Evolutionary conservation across 768 basidiomycete species (phyloP), one percentile per base, ranked within the genome.

Genomic region (Boletus rufocinnamomeus): DNA sequence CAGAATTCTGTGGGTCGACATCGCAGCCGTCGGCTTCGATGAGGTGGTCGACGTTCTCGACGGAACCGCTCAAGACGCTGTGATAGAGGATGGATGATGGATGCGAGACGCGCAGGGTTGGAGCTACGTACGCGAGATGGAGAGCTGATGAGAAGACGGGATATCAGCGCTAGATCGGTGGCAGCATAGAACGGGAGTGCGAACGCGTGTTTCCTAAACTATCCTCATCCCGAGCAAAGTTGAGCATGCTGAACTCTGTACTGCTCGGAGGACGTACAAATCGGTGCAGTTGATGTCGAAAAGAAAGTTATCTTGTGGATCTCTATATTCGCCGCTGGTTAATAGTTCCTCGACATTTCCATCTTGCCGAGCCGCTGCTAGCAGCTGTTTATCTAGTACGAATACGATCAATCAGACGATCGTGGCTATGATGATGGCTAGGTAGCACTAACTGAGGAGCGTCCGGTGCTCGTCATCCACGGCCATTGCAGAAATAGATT

Each of bases 241-340:
- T 59, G 44, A 63, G 56, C 28, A 4, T 23, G 10, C 47, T 32
- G 47, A 32, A 19, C 25, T 23, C 5, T 32, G 30, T 21, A 23
- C 5, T n/a, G 34, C 40, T 41, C 40, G 9, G 19, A 34, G 23
- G n/a, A 61, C 71, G 34, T 65, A 74, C 72, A 61, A 11, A 35
- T 74, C 71, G 16, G 32, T 64, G 43, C 71, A 74, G 52, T 74
- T 74, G 52, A 72, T 63, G 52, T 74, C 71, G 35, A 71, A 74
- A 21, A 70, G 40, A 48, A 70, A 71, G 25, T 1, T 32, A 6
- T 63, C n/a, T 0, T 46, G 28, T 19, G 51, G 45, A 21, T 73
- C 64, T 47, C 67, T 64, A 49, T 57, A 66, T n/a, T 73, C 65
- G 1, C 0, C 23, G n/a, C 50, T 40, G 13, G 28, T 59, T 10